Conservation (phyloP, 805 yeast species). For the Lipomyces yamadae region DNA sequence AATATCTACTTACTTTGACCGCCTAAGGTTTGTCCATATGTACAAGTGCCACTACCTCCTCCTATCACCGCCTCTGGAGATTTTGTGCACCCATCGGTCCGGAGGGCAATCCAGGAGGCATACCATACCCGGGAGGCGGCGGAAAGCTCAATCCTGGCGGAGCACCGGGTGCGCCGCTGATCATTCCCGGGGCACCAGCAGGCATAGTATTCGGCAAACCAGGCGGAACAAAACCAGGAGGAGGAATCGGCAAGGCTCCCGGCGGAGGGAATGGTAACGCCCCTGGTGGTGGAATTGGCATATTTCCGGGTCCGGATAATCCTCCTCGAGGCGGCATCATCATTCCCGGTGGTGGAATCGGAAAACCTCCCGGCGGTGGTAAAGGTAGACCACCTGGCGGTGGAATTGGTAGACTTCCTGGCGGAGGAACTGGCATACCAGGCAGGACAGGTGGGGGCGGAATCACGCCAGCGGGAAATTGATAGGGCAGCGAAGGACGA, state of each 20-base stretch:
- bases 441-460: constrained; percentile 20
- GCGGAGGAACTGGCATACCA: constrained; percentile 18
- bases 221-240: constrained; percentile 13
- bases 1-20: no score
- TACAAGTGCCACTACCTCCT: constrained; percentile 6
- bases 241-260: constrained; percentile 18
- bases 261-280: constrained; percentile 13
- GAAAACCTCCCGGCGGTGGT: constrained; percentile 11
- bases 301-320: constrained; percentile 1
- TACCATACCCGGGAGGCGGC: constrained; percentile 19
- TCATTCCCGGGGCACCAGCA: constrained; percentile 7
- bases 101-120: constrained; percentile 8
- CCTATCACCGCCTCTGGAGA: not conserved
- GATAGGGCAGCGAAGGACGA: constrained; percentile 22
- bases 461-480: constrained; percentile 20
- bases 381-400: constrained; percentile 10
- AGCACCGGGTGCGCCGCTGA: not conserved
- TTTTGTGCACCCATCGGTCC: constrained; percentile 9
- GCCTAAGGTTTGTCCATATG: constrained; percentile 1
- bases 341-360: constrained; percentile 31
- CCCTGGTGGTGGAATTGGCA: constrained; percentile 9
- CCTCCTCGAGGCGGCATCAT: constrained; percentile 13
- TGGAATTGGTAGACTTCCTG: constrained; percentile 21
- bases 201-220: constrained; percentile 5
- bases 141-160: constrained; percentile 7